These are phyloP conservation scores for Mycena galericulata DNA, from an alignment of 768 basidiomycete species.

Conservation along the genomic window DNA sequence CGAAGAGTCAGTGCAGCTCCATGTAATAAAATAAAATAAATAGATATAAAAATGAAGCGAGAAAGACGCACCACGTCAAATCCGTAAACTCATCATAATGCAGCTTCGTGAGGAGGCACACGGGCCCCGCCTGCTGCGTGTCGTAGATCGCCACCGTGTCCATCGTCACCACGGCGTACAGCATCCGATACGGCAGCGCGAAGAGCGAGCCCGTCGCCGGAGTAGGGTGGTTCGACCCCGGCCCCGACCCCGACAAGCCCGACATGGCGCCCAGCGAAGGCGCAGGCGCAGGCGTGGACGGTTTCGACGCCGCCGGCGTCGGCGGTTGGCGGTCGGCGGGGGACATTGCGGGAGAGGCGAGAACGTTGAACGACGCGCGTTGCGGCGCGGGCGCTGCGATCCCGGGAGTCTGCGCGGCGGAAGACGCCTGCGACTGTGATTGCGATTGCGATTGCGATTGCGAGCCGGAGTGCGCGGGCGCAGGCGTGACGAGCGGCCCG, in stretches of 20 bases:
- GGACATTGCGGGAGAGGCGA: slow-evolving; percentile 68
- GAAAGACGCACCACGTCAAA: slow-evolving; percentile 82
- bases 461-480: slow-evolving; percentile 44
- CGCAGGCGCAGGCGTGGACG: slow-evolving; percentile 57
- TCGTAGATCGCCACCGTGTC: slow-evolving; percentile 96
- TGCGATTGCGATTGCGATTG: too few species aligned
- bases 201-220: slow-evolving; percentile 86
- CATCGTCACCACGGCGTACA: slow-evolving; percentile 96
- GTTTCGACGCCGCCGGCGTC: slow-evolving; percentile 72
- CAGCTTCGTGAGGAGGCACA: slow-evolving; percentile 91
- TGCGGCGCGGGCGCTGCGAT: slow-evolving; percentile 66
- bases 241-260: too few species aligned
- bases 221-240: too few species aligned
- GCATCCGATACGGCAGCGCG: slow-evolving; percentile 91
- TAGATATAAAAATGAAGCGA: slow-evolving; percentile 3
- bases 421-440: too few species aligned
- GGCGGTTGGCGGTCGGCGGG: slow-evolving; percentile 67
- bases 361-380: slow-evolving; percentile 43
- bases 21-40: background rate
- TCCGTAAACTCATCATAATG: slow-evolving; percentile 99
- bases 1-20: too few species aligned
- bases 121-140: slow-evolving; percentile 93
- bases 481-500: slow-evolving; percentile 49
- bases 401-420: slow-evolving; percentile 45
- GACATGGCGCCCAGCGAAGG: slow-evolving; percentile 24